Evolutionary conservation across 1,284 basidiomycete species (phyloP), one percentile per base, ranked within the genome.

Genomic region (Wolfiporia cocos): DNA sequence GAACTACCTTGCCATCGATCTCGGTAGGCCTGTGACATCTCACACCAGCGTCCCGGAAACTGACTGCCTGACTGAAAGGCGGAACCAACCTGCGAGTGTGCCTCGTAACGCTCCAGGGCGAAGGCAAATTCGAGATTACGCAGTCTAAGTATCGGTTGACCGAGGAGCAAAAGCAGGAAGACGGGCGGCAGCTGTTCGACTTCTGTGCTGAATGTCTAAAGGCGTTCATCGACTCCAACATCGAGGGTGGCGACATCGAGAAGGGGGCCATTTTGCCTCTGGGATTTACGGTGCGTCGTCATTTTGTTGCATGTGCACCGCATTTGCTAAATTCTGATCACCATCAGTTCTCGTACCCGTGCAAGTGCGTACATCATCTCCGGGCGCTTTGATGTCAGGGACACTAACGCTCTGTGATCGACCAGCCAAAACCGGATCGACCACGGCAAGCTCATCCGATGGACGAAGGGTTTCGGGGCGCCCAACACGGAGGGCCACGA

Each of bases 401-500:
- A 37, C 49, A n/a, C n/a, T n/a, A 30, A 51, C 38, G n/a, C 34
- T 3, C 41, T 26, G 15, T 22, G 5, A 26, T 9, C 21, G 15
- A 49, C 37, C 59, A 91, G 86, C 20, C 95, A 99, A 74, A 78
- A 87, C 31, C 76, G 78, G 39, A 99, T 99, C 56, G 93, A 99
- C 65, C 93, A 98, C 56, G 96, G 93, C 36, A 80, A 81, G 51
- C 82, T 99, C 34, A 92, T 98, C 54, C 87, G 94, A 26, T 99
- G 96, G 95, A 99, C 96, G 34, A 99, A 99, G 67, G 96, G 95
- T 51, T 99, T 99, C 57, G 92, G 92, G 29, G 90, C 90, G 1
- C 65, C 81, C 5, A 92, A 94, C 61, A 93, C 92, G 17, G 96
- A 99, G 65, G 94, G 93, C 12, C 72, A 78, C 43, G 92, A 99